Percentiles rank a stretch among this genome's conserved stretches.
Conservation (phyloP, 1,139 yeast genomes). For the Debaryomyces coudertii region DNA sequence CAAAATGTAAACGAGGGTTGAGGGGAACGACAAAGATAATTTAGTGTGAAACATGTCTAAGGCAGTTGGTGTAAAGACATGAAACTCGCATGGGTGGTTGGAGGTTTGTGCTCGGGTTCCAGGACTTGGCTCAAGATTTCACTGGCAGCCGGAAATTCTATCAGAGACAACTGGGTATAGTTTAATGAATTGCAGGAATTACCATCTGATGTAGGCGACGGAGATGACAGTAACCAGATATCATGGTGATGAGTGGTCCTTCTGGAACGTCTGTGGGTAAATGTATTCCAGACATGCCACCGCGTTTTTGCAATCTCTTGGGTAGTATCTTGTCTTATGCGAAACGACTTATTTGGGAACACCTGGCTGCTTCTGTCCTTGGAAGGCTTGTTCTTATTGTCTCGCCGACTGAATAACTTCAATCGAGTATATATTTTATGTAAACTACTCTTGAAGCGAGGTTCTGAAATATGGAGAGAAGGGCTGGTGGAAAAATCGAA, state of each 20-base stretch:
- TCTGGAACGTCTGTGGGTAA: neutral
- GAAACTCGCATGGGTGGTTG: neutral
- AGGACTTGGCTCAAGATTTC: neutral
- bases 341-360: slow-evolving; percentile 1
- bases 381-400: neutral
- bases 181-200: neutral
- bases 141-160: too few relatives aligned
- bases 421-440: neutral
- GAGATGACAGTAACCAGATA: neutral
- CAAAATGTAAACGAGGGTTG: neutral
- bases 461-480: neutral
- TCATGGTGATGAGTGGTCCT: neutral
- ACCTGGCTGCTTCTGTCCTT: neutral
- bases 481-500: neutral
- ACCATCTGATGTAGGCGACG: neutral
- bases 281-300: neutral
- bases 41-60: too few relatives aligned
- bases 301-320: neutral
- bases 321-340: neutral
- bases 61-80: neutral
- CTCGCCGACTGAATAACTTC: neutral
- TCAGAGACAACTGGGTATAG: neutral
- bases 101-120: neutral
- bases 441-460: neutral
- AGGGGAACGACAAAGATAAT: neutral